These are phyloP conservation scores for Aspergillus sp. DNA, from an alignment of 2,329 filamentous ascomycete genomes.

Conservation along the genomic window DNA sequence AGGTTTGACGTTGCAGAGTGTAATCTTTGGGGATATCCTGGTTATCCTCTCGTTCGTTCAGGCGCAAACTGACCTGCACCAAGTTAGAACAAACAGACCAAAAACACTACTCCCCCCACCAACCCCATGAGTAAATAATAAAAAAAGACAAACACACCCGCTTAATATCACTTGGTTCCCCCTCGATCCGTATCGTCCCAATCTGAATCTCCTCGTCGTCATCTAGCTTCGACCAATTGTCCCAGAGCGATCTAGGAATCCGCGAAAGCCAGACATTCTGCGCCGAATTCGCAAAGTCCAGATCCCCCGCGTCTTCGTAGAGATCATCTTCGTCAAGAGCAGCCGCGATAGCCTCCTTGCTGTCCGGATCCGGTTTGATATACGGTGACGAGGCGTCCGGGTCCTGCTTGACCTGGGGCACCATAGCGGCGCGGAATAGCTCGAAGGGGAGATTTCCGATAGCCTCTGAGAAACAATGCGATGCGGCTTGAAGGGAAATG, in stretches of 20 bases:
- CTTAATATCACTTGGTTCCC: conserved; percentile 47
- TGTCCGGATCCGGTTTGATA: conserved; percentile 37
- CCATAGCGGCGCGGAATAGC: conserved; percentile 15
- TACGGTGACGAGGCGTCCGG: conserved; percentile 28
- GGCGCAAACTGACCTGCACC: conserved; percentile 58
- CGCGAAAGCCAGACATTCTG: conserved; percentile 62
- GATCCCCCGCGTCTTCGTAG: conserved; percentile 59
- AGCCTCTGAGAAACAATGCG: not conserved
- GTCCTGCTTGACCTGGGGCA: conserved; percentile 34
- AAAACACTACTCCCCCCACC: conserved; percentile 6
- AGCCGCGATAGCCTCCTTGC: conserved; percentile 26
- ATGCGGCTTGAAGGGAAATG: conserved; percentile 5
- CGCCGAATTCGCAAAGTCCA: conserved; percentile 47
- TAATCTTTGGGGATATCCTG: conserved; percentile 80
- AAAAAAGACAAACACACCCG: conserved; percentile 27
- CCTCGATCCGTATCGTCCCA: conserved; percentile 59
- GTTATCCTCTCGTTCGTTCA: conserved; percentile 61
- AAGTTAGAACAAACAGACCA: conserved; percentile 15
- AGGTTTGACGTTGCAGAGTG: conserved; percentile 61
- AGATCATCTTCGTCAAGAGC: conserved; percentile 55
- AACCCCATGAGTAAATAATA: not conserved
- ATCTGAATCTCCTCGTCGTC: conserved; percentile 76
- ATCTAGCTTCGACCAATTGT: conserved; percentile 66
- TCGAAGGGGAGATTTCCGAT: not conserved
- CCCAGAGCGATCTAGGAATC: conserved; percentile 71